Conservation (phyloP, 2,329 filamentous ascomycete genomes). For the Aspergillus awamori region DNA sequence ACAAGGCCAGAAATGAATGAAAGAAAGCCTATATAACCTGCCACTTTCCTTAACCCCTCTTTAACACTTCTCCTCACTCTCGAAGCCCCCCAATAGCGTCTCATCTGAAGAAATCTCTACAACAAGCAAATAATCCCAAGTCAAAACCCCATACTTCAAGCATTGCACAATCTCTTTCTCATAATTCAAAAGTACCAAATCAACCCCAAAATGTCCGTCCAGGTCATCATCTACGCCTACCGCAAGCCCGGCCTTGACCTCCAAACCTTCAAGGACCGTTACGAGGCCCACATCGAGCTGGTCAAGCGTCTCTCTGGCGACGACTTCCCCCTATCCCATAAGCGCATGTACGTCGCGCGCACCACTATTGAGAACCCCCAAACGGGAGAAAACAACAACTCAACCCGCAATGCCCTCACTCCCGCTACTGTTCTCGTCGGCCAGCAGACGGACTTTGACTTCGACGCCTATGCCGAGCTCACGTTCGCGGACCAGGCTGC, state of each 20-base stretch:
- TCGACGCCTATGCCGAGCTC: constrained; percentile 25
- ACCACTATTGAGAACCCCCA: constrained; percentile 3
- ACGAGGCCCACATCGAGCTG: constrained; percentile 25
- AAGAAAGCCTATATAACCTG: no score
- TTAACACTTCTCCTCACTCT: no score
- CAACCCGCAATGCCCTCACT: constrained; percentile 19
- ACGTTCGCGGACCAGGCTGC: constrained; percentile 23
- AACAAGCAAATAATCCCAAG: no score
- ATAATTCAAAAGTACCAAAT: no score
- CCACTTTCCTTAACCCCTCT: no score
- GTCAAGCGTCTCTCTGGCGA: constrained; percentile 23
- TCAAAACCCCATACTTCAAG: no score
- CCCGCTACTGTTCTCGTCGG: constrained; percentile 23
- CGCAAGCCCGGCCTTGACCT: constrained; percentile 26
- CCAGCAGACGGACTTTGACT: constrained; percentile 24
- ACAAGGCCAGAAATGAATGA: no score
- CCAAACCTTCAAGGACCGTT: constrained; percentile 25
- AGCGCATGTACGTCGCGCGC: constrained; percentile 25
- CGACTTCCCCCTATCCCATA: constrained; percentile 24
- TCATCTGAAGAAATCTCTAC: no score
- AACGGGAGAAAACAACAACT: background rate
- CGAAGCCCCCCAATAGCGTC: no score
- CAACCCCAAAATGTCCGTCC: background rate
- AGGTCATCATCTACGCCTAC: constrained; percentile 9
- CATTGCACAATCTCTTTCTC: no score